Evolutionary conservation across 169 alveolate genomes (phyloP).

Genomic region (Besnoitia besnoiti): DNA sequence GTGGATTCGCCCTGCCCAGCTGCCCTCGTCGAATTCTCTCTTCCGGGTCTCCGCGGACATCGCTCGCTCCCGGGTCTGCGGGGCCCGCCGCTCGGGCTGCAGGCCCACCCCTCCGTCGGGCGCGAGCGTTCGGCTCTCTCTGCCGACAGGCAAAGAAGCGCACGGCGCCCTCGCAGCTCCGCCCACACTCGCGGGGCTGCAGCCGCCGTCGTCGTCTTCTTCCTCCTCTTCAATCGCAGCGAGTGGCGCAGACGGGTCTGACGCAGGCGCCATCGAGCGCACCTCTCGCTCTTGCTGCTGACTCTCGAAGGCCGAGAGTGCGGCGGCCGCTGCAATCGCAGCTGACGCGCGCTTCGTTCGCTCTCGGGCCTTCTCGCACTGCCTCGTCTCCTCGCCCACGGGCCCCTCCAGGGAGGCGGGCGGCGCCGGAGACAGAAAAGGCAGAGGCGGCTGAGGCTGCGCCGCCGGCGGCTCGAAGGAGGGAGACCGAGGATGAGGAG

Average conservation of each 20-base stretch:
- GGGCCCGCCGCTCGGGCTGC: background rate
- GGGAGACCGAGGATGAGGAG: too few species aligned
- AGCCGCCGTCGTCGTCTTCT: conserved; percentile 37
- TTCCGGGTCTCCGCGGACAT: background rate
- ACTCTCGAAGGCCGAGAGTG: conserved; percentile 3
- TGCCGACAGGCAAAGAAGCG: background rate
- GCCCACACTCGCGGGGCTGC: conserved; percentile 2
- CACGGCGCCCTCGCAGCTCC: background rate
- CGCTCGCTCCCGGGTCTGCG: background rate
- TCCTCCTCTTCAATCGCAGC: conserved; percentile 13
- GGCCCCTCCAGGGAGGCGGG: background rate
- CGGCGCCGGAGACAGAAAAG: background rate
- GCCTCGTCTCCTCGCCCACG: background rate
- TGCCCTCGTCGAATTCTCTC: background rate
- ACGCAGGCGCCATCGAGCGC: background rate
- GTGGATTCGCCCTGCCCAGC: background rate
- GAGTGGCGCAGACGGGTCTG: conserved; percentile 5
- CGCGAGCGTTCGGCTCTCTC: background rate
- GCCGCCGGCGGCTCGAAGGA: background rate
- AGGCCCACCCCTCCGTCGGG: background rate
- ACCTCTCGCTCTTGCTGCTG: background rate
- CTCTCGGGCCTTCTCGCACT: background rate
- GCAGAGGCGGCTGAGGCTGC: background rate
- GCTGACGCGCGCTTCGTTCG: background rate
- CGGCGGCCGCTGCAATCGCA: background rate